These are phyloP conservation scores for Dichomitus squalens DNA, from an alignment of 1,284 basidiomycete genomes.

Conservation along the genomic window DNA sequence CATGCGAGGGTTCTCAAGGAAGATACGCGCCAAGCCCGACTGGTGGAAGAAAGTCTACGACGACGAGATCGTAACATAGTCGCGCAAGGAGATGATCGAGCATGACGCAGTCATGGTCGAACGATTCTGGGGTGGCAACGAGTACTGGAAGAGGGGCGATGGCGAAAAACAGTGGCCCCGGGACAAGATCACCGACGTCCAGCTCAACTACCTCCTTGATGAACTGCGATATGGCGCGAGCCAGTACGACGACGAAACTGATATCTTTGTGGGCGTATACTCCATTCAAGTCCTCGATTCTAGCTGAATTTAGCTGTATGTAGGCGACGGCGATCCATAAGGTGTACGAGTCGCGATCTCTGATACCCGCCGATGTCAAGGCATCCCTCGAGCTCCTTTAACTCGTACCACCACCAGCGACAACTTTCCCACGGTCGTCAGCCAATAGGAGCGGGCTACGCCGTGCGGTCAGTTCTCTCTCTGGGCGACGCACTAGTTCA, in stretches of 20 bases:
- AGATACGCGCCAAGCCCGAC: too few species aligned
- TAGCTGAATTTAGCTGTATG: background rate
- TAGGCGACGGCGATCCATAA: background rate
- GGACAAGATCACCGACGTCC: background rate
- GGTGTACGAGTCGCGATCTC: background rate
- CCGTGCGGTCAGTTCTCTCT: too few species aligned
- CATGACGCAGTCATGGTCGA: background rate
- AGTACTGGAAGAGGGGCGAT: background rate
- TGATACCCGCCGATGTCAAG: background rate
- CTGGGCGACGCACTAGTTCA: too few species aligned
- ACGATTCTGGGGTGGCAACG: background rate
- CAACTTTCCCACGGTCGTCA: too few species aligned
- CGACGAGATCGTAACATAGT: slow-evolving; percentile 18
- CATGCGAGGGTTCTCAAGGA: too few species aligned
- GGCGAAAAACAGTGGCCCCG: slow-evolving; percentile 9
- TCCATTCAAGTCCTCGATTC: background rate
- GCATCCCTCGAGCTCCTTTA: background rate
- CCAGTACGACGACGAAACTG: background rate
- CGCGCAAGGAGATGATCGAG: slow-evolving; percentile 24
- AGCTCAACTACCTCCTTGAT: slow-evolving; percentile 11
- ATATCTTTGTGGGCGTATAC: slow-evolving; percentile 29
- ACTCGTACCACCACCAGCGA: too few species aligned
- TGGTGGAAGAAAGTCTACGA: too few species aligned
- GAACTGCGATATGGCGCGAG: background rate
- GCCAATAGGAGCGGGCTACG: too few species aligned